Evolutionary conservation across 345 rosid genomes (phyloP).

Genomic region (Gossypium australe): DNA sequence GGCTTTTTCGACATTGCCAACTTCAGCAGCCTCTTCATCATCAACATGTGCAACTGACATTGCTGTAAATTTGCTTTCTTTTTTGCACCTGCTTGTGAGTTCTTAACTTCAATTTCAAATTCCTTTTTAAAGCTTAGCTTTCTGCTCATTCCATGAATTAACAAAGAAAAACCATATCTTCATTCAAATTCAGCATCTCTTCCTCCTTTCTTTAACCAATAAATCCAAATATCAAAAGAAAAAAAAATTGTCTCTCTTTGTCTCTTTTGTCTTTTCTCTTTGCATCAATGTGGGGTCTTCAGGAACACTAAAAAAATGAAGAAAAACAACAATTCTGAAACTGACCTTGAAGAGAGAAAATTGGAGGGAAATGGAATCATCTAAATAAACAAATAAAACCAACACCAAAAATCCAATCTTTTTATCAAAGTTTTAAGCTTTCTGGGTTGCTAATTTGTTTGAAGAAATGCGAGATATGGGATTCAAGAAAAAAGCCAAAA

Average conservation of each 20-base stretch:
- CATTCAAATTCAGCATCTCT: slow-evolving; percentile 13
- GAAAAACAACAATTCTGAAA: slow-evolving; percentile 2
- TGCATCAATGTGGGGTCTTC: slow-evolving; percentile 10
- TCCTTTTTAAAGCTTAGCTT: slow-evolving; percentile 33
- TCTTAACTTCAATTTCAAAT: slow-evolving; percentile 23
- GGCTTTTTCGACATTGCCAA: slow-evolving; percentile 45
- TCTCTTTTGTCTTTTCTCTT: neutral
- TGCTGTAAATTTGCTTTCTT: slow-evolving; percentile 37
- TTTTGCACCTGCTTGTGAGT: slow-evolving; percentile 28
- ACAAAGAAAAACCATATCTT: neutral
- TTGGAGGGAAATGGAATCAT: slow-evolving; percentile 10
- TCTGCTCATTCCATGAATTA: slow-evolving; percentile 17
- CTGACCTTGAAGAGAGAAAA: slow-evolving; percentile 5
- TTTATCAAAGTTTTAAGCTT: neutral
- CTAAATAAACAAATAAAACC: neutral
- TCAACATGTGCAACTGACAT: slow-evolving; percentile 94
- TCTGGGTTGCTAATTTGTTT: neutral
- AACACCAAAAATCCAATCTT: slow-evolving; percentile 1
- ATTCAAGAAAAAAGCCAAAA: slow-evolving; percentile 13
- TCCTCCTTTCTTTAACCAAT: slow-evolving; percentile 21
- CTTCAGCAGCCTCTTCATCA: slow-evolving; percentile 46
- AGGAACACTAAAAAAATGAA: slow-evolving; percentile 14
- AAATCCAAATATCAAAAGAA: slow-evolving; percentile 9
- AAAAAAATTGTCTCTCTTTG: neutral
- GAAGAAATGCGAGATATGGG: slow-evolving; percentile 3